A percentile compares a stretch with the other conserved stretches of the same genome.
Evolutionary conservation across 1,139 yeast genomes (phyloP).

Genomic region (Torulaspora pretoriensis): DNA sequence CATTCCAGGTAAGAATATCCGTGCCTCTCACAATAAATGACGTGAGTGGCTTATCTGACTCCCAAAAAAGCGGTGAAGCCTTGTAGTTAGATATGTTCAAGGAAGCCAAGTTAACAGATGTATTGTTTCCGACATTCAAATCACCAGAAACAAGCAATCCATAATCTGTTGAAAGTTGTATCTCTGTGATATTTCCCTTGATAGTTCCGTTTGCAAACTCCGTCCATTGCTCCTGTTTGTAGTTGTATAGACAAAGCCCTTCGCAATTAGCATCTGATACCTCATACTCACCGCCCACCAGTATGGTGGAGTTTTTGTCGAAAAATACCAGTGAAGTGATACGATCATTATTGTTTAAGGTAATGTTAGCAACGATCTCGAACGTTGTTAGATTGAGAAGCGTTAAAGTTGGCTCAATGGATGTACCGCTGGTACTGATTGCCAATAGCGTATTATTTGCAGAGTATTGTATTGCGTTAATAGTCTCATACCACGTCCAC

Average conservation of each 20-base stretch:
- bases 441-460: slow-evolving; percentile 21
- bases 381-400: slow-evolving; percentile 26
- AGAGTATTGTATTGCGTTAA: slow-evolving; percentile 20
- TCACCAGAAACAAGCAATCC: slow-evolving; percentile 62
- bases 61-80: slow-evolving; percentile 11
- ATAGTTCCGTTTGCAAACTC: slow-evolving; percentile 41
- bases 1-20: slow-evolving; percentile 24
- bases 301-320: slow-evolving; percentile 47
- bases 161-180: slow-evolving; percentile 50
- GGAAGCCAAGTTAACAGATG: slow-evolving; percentile 21
- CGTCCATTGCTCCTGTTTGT: slow-evolving; percentile 53
- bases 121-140: slow-evolving; percentile 30
- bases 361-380: slow-evolving; percentile 19
- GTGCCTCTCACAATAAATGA: slow-evolving; percentile 17
- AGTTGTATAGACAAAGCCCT: slow-evolving; percentile 64
- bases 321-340: slow-evolving; percentile 54
- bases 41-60: slow-evolving; percentile 9
- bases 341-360: slow-evolving; percentile 34
- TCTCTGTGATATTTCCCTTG: slow-evolving; percentile 52
- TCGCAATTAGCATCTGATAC: slow-evolving; percentile 60
- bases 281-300: slow-evolving; percentile 74
- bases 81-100: slow-evolving; percentile 17
- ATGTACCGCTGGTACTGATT: slow-evolving; percentile 18
- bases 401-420: slow-evolving; percentile 14
- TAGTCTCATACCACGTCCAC: slow-evolving; percentile 17